These are phyloP conservation scores for Linnemannia exigua DNA, from an alignment of 192 early-diverging fungal genomes.

Conservation along the genomic window DNA sequence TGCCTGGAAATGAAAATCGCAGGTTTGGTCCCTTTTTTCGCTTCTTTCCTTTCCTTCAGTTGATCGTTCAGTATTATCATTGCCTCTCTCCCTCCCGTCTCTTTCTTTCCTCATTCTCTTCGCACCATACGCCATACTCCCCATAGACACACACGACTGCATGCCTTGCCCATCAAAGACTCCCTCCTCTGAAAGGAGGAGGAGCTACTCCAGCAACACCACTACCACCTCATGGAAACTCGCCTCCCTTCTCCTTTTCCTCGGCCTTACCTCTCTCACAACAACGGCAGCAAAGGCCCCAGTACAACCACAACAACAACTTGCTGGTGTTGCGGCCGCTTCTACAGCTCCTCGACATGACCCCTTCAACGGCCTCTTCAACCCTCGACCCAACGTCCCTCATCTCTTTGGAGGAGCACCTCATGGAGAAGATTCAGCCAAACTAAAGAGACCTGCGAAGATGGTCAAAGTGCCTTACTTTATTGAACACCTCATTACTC, in stretches of 20 bases:
- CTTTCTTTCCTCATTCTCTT: not conserved
- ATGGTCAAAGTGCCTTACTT: constrained; percentile 41
- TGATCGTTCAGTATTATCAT: not conserved
- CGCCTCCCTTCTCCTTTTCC: constrained; percentile 2
- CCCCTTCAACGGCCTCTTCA: constrained; percentile 31
- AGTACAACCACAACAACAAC: not conserved
- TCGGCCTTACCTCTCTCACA: not conserved
- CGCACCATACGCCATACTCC: not conserved
- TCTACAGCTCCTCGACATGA: constrained; percentile 10
- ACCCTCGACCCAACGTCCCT: not conserved
- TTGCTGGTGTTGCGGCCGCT: not conserved
- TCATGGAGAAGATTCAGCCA: not conserved
- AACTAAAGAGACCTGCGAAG: not conserved
- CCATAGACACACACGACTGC: not conserved
- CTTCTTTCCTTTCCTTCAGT: not conserved
- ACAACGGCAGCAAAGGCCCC: not conserved
- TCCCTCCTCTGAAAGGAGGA: not conserved
- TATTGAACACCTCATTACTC: constrained; percentile 35
- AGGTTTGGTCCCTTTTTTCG: not conserved
- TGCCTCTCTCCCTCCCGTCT: not conserved
- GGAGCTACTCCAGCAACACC: no score
- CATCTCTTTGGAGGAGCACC: not conserved
- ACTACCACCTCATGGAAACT: not conserved
- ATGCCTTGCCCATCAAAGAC: not conserved
- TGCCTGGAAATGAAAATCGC: not conserved